A percentile compares a stretch with the other conserved stretches of the same genome.
Conservation (phyloP, 169 alveolate genomes). For the Babesia bigemina region DNA sequence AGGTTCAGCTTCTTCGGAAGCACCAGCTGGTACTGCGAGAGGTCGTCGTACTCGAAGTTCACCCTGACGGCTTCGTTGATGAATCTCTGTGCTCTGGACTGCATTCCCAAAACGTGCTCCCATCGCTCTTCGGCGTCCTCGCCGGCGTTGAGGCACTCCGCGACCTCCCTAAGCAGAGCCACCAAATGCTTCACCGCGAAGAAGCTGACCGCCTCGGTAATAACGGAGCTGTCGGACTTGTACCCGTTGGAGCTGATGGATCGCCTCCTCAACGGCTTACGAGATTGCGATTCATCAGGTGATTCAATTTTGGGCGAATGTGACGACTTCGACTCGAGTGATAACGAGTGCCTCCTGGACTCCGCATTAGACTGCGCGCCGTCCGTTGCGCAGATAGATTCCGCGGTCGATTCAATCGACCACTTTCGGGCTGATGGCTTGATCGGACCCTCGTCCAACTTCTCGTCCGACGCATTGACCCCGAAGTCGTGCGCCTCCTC, state of each 20-base stretch:
- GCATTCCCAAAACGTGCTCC: slow-evolving; percentile 22
- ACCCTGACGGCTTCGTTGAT: slow-evolving; percentile 53
- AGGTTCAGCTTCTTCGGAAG: slow-evolving; percentile 9
- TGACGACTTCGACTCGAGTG: background rate
- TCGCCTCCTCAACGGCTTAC: background rate
- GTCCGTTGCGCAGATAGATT: background rate
- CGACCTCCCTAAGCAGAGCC: slow-evolving; percentile 20
- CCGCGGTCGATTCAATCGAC: background rate
- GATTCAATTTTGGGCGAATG: background rate
- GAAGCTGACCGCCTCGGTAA: slow-evolving; percentile 48
- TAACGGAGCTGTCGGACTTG: background rate
- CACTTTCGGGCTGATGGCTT: background rate
- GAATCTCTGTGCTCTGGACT: slow-evolving; percentile 36
- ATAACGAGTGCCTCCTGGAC: background rate
- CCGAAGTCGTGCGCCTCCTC: too few relatives aligned
- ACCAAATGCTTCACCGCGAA: slow-evolving; percentile 58
- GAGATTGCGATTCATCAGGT: too few relatives aligned
- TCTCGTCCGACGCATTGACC: too few relatives aligned
- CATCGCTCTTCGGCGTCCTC: slow-evolving; percentile 6
- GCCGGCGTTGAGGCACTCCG: slow-evolving; percentile 12
- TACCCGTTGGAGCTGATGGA: background rate
- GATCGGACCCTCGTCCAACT: background rate
- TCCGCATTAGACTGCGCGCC: background rate
- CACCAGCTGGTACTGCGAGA: slow-evolving; percentile 17
- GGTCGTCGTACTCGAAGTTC: slow-evolving; percentile 37